Conservation (phyloP, 2,329 filamentous ascomycete species). For the Paraconiothyrium sp. region DNA sequence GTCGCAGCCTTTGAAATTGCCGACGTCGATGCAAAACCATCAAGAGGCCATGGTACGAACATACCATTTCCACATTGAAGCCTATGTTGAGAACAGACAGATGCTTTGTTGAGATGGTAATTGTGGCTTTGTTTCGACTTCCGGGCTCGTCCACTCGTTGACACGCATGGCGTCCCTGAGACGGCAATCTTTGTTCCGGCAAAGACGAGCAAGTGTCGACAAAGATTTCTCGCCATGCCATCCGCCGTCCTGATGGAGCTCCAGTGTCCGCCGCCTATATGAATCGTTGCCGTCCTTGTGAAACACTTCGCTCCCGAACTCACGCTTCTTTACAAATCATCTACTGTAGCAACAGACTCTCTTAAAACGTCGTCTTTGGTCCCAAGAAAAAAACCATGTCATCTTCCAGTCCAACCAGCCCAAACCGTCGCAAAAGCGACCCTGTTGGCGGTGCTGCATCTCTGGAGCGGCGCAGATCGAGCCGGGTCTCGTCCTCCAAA, state of each 20-base stretch:
- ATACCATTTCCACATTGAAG: neutral
- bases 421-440: neutral
- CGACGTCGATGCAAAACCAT: neutral
- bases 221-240: neutral
- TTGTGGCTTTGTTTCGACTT: neutral
- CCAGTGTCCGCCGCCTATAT: neutral
- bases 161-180: neutral
- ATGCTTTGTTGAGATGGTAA: neutral
- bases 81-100: neutral
- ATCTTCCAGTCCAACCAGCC: neutral
- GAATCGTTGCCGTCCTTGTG: neutral
- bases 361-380: neutral
- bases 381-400: neutral
- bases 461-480: neutral
- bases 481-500: neutral
- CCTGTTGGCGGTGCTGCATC: neutral
- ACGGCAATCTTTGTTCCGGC: neutral
- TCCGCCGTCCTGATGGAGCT: neutral
- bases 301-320: neutral
- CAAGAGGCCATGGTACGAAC: neutral
- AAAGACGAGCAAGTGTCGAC: slow-evolving; percentile 1
- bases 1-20: neutral
- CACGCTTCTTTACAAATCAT: neutral
- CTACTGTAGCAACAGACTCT: neutral
- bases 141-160: neutral